phyloP scores from a whole-genome alignment of 805 yeast genomes.

The Priceomyces castillae region DNA sequence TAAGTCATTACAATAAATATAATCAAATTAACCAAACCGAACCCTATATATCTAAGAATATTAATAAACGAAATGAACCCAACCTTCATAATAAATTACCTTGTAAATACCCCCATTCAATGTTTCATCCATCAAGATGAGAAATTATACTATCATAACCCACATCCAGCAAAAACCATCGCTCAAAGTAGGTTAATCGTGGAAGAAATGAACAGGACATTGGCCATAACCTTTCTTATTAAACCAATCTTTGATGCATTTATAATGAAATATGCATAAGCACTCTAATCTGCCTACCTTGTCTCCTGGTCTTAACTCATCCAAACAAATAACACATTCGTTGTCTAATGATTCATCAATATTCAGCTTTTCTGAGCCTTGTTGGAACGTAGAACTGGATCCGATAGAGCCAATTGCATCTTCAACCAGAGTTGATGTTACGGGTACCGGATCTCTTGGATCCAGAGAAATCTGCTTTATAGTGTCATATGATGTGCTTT shows the following conservation, averaged over 20 bases:
- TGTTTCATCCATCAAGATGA: no score
- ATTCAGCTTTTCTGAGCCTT: slow-evolving; percentile 12
- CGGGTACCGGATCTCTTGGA: background rate
- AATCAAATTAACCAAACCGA: background rate
- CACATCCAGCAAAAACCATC: background rate
- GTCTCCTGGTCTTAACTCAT: slow-evolving; percentile 81
- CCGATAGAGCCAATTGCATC: slow-evolving; percentile 20
- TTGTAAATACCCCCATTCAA: no score
- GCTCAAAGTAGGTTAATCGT: slow-evolving; percentile 16
- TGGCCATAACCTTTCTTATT: slow-evolving; percentile 78
- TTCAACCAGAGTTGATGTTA: background rate
- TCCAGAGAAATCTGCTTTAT: slow-evolving; percentile 5
- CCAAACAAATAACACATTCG: slow-evolving; percentile 94
- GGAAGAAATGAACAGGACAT: slow-evolving; percentile 74
- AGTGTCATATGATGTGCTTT: slow-evolving; percentile 19
- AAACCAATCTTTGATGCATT: slow-evolving; percentile 91
- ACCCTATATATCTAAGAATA: background rate
- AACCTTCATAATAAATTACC: background rate
- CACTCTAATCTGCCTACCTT: slow-evolving; percentile 92
- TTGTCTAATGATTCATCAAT: slow-evolving; percentile 40
- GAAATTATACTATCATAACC: no score
- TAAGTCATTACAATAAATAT: slow-evolving; percentile 8
- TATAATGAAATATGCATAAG: slow-evolving; percentile 88
- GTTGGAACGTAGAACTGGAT: slow-evolving; percentile 18
- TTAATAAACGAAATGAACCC: slow-evolving; percentile 2